Base-by-base conservation (phyloP, 2,329 filamentous ascomycete genomes). In the Penicillium corylophilum region DNA sequence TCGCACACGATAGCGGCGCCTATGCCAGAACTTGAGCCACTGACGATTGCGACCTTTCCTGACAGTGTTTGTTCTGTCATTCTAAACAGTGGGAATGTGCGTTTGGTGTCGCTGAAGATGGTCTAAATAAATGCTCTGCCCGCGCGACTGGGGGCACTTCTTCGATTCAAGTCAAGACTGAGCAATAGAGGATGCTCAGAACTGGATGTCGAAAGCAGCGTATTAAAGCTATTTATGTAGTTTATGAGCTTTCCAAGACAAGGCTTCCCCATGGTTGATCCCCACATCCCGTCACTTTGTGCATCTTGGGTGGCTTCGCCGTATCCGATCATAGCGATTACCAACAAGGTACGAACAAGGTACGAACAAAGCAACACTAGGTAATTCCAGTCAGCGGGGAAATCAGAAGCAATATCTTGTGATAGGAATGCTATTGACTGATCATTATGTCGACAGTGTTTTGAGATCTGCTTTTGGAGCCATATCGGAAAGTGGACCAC, bases 1-100 rank as follows among this genome's bases (percentile, higher is more conserved):
- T 78, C 77, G 23, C 55, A 50, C 7, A 57, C 59, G 33, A 65
- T 63, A 6, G 60, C 63, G 1, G 56, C 59, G 12, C 61, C 63
- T 31, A 64, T 64, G 2, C 63, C 63, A 1, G 61, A 59, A 7
- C 52, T 58, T 10, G 61, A 65, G 24, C 61, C 61, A 43, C 51
- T 64, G n/a, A 64, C 50, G n/a, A 65, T 58, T 41, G 63, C 63
- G 8, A 63, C 60, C 31, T 64, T 63, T 4, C 50, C 53, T 3
- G 26, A 7, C 15, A 31, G 5, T 31, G 29, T 15, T 13, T 31
- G 29, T 31, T 13, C 15, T 31, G 29, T 31, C 29, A 31, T 31
- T 31, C 5, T 31, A 4, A 31, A n/a, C 5, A 2, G 29, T 31
- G 2, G 29, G 13, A 15, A 5, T 1, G 3, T 15, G 15, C 12